Conservation (phyloP, 345 rosid species). For the Syzygium aromaticum region DNA sequence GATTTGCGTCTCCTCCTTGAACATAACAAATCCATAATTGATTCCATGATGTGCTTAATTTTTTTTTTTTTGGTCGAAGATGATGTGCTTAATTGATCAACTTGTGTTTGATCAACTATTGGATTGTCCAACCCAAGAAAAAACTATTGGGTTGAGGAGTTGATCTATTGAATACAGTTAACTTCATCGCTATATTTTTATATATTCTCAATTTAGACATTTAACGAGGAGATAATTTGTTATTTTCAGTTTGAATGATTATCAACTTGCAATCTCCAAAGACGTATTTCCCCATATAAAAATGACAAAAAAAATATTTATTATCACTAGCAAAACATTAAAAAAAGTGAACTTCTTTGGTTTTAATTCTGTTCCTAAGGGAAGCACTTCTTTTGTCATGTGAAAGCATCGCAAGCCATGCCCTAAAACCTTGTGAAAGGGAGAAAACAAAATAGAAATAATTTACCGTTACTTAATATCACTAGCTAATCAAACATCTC, state of each 20-base stretch:
- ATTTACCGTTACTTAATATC: neutral
- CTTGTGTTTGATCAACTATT: neutral
- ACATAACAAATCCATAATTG: neutral
- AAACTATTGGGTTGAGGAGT: neutral
- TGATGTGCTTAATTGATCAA: too few relatives aligned
- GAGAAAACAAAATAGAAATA: neutral
- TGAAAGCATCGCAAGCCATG: neutral
- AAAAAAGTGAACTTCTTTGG: neutral
- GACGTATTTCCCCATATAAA: too few relatives aligned
- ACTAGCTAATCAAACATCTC: neutral
- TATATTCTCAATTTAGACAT: neutral
- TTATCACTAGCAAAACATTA: neutral
- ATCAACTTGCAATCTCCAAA: neutral
- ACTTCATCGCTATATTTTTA: neutral
- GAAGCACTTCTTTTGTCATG: neutral
- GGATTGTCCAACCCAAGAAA: neutral
- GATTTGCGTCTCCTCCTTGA: neutral
- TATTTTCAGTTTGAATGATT: neutral
- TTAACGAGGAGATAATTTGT: neutral
- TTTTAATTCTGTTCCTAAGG: neutral
- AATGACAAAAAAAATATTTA: neutral
- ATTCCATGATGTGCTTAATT: neutral
- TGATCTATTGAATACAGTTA: neutral
- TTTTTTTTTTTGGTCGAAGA: too few relatives aligned
- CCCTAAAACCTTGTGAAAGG: neutral